A percentile compares a stretch with the other conserved stretches of the same genome.
phyloP scores from a whole-genome alignment of 805 yeast genomes.

The Lipomyces sp. region DNA sequence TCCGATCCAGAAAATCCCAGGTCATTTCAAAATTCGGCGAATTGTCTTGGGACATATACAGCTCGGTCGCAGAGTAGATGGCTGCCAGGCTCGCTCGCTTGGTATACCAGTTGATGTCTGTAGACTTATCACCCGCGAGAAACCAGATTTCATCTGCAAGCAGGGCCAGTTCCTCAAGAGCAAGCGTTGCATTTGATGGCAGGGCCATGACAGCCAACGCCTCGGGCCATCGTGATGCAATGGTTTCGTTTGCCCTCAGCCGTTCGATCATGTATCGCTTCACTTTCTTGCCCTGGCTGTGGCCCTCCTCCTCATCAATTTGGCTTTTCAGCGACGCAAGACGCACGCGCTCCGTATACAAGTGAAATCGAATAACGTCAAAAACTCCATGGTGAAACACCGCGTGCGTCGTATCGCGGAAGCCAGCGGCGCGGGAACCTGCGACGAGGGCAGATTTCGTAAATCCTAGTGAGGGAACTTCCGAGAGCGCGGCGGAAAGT shows the following conservation, averaged over 20 bases:
- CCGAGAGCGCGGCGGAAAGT: conserved; percentile 39
- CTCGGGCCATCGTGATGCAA: conserved; percentile 42
- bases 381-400: conserved; percentile 45
- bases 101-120: conserved; percentile 89
- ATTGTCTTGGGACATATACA: conserved; percentile 74
- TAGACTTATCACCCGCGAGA: conserved; percentile 72
- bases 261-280: conserved; percentile 45
- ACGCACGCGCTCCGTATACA: conserved; percentile 42
- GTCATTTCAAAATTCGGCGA: conserved; percentile 58
- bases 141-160: conserved; percentile 80
- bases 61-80: conserved; percentile 66
- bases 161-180: conserved; percentile 66
- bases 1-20: conserved; percentile 57
- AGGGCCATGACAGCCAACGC: conserved; percentile 60
- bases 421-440: conserved; percentile 49
- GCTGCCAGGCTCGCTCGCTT: conserved; percentile 69
- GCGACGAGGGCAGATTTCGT: conserved; percentile 46
- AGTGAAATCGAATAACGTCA: conserved; percentile 56
- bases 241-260: conserved; percentile 50
- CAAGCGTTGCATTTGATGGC: conserved; percentile 57
- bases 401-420: conserved; percentile 51
- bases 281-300: conserved; percentile 43
- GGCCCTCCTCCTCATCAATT: conserved; percentile 38
- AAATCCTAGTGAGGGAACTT: conserved; percentile 56
- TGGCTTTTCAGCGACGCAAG: conserved; percentile 36